Percentiles rank a stretch among this genome's conserved stretches.
phyloP scores from a whole-genome alignment of 306 rosid genomes.

The apple (Malus domestica) region DNA sequence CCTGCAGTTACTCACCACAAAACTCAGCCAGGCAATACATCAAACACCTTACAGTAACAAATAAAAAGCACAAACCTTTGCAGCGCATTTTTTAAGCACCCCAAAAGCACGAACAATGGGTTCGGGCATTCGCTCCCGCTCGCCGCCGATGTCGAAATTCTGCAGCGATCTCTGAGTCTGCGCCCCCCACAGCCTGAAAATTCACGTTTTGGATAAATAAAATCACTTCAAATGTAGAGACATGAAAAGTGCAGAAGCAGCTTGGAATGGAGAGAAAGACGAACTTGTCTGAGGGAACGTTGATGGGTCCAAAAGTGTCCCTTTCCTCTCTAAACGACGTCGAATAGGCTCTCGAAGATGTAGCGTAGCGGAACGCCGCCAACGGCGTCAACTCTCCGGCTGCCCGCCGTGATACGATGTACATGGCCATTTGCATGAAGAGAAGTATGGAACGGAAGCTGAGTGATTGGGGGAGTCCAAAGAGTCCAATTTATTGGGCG shows the following conservation, averaged over 20 bases:
- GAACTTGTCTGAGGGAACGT: constrained; percentile 88
- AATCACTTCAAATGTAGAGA: not conserved
- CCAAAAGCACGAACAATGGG: constrained; percentile 94
- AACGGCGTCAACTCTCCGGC: constrained; percentile 31
- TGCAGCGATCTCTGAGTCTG: constrained; percentile 93
- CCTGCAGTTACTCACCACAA: constrained; percentile 32
- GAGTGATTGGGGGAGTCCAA: not conserved
- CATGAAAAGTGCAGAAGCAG: too few relatives aligned
- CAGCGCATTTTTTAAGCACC: constrained; percentile 80
- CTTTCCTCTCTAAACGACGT: constrained; percentile 77
- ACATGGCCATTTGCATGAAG: constrained; percentile 40
- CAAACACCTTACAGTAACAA: not conserved
- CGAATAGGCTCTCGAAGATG: constrained; percentile 47
- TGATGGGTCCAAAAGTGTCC: constrained; percentile 92
- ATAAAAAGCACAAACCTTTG: constrained; percentile 39
- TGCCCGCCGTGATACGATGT: constrained; percentile 51
- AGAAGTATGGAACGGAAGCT: not conserved
- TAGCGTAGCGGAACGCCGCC: constrained; percentile 33
- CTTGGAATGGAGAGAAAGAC: constrained; percentile 7
- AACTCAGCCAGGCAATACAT: not conserved
- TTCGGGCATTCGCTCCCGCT: constrained; percentile 95
- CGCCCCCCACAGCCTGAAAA: constrained; percentile 86
- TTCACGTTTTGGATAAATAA: not conserved
- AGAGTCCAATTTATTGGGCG: not conserved
- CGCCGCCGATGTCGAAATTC: constrained; percentile 94